A percentile compares a stretch with the other conserved stretches of the same genome.
Conservation (phyloP, 768 basidiomycete genomes). For the Naganishia kalamii region DNA sequence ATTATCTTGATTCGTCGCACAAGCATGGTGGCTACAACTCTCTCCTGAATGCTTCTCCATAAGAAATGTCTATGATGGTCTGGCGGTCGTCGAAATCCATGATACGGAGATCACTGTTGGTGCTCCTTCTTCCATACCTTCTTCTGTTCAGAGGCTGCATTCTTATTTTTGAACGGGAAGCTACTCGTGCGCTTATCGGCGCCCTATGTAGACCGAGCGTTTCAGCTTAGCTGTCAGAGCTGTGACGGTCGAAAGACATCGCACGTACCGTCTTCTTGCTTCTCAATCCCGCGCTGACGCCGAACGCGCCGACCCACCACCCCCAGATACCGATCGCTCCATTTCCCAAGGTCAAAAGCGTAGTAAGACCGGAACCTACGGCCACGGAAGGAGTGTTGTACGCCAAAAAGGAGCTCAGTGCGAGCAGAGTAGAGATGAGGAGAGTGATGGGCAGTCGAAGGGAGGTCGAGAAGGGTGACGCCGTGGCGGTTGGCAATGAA, state of each 20-base stretch:
- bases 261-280: slow-evolving; percentile 25
- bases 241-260: not conserved
- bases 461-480: slow-evolving; percentile 29
- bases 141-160: slow-evolving; percentile 60
- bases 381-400: slow-evolving; percentile 30
- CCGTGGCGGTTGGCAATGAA: slow-evolving; percentile 31
- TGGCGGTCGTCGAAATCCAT: no score
- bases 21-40: not conserved
- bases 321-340: slow-evolving; percentile 40
- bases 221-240: not conserved
- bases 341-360: slow-evolving; percentile 34
- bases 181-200: slow-evolving; percentile 74
- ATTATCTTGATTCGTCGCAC: no score
- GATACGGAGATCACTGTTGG: not conserved
- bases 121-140: slow-evolving; percentile 52
- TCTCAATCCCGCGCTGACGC: slow-evolving; percentile 19
- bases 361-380: slow-evolving; percentile 33
- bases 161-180: slow-evolving; percentile 71
- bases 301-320: slow-evolving; percentile 45
- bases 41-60: no score
- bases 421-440: slow-evolving; percentile 33
- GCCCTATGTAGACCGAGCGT: slow-evolving; percentile 46
- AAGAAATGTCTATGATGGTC: no score
- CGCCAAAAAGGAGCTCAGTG: slow-evolving; percentile 27
- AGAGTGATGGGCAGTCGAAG: slow-evolving; percentile 32